A percentile compares a stretch with the other conserved stretches of the same genome.
Evolutionary conservation across 225 moss, liverwort and hornwort species (phyloP).

Genomic region (Physcomitrium patens): DNA sequence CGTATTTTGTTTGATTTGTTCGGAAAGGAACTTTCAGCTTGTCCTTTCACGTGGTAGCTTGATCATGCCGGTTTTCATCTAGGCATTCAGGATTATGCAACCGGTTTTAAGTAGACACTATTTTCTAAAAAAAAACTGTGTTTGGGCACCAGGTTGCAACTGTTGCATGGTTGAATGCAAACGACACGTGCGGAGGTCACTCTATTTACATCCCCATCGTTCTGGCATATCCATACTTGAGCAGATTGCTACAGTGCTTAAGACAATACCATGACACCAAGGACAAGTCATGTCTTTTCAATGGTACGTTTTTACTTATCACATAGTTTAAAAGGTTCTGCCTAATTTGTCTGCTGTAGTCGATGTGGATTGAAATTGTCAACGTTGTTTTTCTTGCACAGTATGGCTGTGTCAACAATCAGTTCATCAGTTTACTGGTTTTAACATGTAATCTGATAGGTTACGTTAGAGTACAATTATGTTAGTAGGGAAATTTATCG

Average conservation of each 20-base stretch:
- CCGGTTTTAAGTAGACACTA: background rate
- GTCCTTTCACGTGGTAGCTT: background rate
- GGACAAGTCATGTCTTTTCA: conserved; percentile 75
- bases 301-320: conserved; percentile 57
- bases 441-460: background rate
- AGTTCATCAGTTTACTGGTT: background rate
- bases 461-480: too few relatives aligned
- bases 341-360: conserved; percentile 2
- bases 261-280: conserved; percentile 77
- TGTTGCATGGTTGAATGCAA: conserved; percentile 53
- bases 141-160: conserved; percentile 53
- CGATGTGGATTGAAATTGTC: background rate
- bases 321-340: conserved; percentile 4
- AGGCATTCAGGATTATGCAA: background rate
- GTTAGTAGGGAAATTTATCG: too few relatives aligned
- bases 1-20: background rate
- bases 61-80: conserved; percentile 3
- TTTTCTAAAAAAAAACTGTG: background rate
- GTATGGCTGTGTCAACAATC: background rate
- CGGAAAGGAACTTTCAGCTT: background rate
- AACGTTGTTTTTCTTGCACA: background rate
- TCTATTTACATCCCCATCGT: conserved; percentile 76
- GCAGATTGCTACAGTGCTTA: conserved; percentile 80
- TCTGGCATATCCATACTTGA: conserved; percentile 72
- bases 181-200: conserved; percentile 66